These are phyloP conservation scores for Nepenthes alata DNA, from an alignment of 179 eudicot species.

Conservation along the genomic window DNA sequence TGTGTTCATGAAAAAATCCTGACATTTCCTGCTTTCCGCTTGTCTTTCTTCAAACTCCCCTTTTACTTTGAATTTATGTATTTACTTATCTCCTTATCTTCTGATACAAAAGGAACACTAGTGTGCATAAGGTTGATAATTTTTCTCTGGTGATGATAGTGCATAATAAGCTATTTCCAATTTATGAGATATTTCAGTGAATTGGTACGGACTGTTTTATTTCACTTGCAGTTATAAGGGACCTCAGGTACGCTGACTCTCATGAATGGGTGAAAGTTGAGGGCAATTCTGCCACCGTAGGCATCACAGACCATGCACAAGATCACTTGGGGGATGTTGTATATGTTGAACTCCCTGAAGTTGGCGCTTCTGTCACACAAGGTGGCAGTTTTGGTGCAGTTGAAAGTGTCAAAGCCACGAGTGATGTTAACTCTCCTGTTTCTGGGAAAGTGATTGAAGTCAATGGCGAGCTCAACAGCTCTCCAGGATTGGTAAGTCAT, in stretches of 20 bases:
- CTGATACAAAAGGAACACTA: no score
- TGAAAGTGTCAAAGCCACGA: slow-evolving; percentile 91
- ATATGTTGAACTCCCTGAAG: slow-evolving; percentile 79
- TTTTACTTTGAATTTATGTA: no score
- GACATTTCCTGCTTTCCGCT: no score
- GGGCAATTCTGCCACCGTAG: slow-evolving; percentile 61
- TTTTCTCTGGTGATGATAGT: background rate
- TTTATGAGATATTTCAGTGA: no score
- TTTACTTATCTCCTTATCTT: no score
- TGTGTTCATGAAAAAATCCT: no score
- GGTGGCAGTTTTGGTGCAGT: slow-evolving; percentile 78
- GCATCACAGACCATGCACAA: slow-evolving; percentile 89
- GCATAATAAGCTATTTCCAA: background rate
- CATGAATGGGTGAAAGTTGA: slow-evolving; percentile 88
- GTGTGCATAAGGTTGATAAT: no score
- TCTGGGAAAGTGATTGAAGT: slow-evolving; percentile 69
- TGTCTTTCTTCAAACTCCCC: no score
- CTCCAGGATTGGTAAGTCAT: slow-evolving; percentile 60
- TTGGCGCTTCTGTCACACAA: slow-evolving; percentile 54
- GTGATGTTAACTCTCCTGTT: slow-evolving; percentile 81
- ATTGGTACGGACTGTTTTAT: background rate
- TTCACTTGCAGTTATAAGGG: slow-evolving; percentile 49
- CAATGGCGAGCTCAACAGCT: slow-evolving; percentile 38
- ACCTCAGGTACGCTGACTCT: slow-evolving; percentile 67
- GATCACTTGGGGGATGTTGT: slow-evolving; percentile 86